Evolutionary conservation across 169 alveolate species (phyloP).

Genomic region (Pseudocohnilembus persalinus): DNA sequence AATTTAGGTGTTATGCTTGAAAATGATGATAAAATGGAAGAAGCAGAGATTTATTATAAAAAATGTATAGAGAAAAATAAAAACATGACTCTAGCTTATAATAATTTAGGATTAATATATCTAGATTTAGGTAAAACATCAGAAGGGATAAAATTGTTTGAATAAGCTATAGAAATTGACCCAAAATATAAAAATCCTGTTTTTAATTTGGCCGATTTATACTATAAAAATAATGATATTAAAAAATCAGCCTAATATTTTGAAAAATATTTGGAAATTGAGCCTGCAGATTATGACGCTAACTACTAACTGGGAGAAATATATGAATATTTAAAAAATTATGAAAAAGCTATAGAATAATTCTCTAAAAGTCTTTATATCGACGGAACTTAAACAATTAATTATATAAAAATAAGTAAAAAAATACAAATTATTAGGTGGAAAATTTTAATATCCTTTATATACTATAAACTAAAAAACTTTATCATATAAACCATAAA

Average conservation of each 20-base stretch:
- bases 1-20: background rate
- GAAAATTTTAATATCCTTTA: no score
- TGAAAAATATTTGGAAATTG: background rate
- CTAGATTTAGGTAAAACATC: background rate
- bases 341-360: background rate
- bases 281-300: background rate
- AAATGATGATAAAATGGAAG: background rate
- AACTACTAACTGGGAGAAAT: background rate
- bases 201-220: background rate
- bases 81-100: background rate
- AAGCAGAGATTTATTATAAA: background rate
- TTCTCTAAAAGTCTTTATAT: background rate
- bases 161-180: background rate
- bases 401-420: background rate
- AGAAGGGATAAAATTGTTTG: background rate
- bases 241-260: background rate
- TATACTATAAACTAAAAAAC: no score
- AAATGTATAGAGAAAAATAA: background rate
- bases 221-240: background rate
- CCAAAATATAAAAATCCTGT: background rate
- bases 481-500: no score
- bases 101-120: conserved; percentile 8
- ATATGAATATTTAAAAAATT: background rate
- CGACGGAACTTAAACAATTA: background rate
- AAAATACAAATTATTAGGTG: no score